Base-by-base conservation (phyloP, 148 eudicot species). In the Diospyros kaki region DNA sequence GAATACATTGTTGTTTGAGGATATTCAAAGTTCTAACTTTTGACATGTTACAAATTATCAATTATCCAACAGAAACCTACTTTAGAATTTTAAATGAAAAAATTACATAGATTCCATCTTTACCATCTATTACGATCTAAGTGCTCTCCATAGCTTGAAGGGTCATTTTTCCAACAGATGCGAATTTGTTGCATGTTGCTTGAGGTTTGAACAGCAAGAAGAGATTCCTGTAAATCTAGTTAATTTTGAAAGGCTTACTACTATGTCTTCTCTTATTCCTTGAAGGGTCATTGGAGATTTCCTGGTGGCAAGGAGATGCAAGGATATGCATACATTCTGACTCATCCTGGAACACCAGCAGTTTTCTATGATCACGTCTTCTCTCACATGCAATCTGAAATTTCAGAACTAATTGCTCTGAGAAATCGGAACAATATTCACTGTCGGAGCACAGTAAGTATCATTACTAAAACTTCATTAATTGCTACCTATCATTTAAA, bases 241-340 rank as follows among this genome's bases (percentile, higher is more conserved):
- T 41, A 6, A 39, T 40, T 5, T 40, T 42, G 9, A 70, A 55
- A 14, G 42, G 46, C 61, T 6, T 13, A 55, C 44, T 59, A 43
- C 11, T 72, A 8, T 18, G 9, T 14, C 3, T 60, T 6, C 9
- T 6, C 64, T 64, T 40, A 53, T 75, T 48, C 40, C 62, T 68
- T 66, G 66, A 84, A 96, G 99, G 99, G 99, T 80, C 99, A 96
- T 75, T 96, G 99, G 99, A 91, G 99, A 88, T 96, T 96, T 83
- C 99, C 99, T 10, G 89, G 89, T 52, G 99, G 99, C 67, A 96
- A 93, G 83, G 99, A 96, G 87, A 93, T 96, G 90, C 99, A 96
- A 84, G 99, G 99, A 13, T 96, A 96, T 78, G 97, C 99, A 38
- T 96, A 96, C 85, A 96, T 89, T 79, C 81, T 96, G 76, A 93